phyloP scores from a whole-genome alignment of 345 rosid genomes.

The Sapria himalayana region DNA sequence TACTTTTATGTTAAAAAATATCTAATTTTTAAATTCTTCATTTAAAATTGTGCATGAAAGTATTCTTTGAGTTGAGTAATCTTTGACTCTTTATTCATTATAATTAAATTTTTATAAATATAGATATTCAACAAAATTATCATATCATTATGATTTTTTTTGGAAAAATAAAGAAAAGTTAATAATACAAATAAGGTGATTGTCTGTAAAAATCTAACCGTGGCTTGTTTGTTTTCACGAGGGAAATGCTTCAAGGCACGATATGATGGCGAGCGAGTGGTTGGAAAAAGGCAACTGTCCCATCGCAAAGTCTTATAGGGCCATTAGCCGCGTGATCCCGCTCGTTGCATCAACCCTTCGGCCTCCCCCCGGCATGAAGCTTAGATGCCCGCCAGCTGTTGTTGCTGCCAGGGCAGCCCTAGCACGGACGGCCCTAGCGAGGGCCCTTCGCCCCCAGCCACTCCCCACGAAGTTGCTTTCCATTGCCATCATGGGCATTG shows the following conservation, averaged over 20 bases:
- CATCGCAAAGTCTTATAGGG: slow-evolving; percentile 70
- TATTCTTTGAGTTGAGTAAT: too few species aligned
- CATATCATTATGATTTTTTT: too few species aligned
- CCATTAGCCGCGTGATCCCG: slow-evolving; percentile 50
- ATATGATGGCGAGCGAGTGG: slow-evolving; percentile 32
- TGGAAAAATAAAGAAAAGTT: too few species aligned
- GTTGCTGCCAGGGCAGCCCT: slow-evolving; percentile 77
- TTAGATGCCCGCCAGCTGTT: slow-evolving; percentile 60
- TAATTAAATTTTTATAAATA: too few species aligned
- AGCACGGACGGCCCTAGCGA: slow-evolving; percentile 51
- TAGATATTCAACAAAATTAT: too few species aligned
- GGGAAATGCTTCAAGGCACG: slow-evolving; percentile 33
- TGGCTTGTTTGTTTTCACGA: slow-evolving; percentile 20
- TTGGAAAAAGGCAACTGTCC: slow-evolving; percentile 66
- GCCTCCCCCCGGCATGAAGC: slow-evolving; percentile 42
- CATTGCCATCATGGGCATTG: slow-evolving; percentile 76
- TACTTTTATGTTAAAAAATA: too few species aligned
- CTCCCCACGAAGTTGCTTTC: slow-evolving; percentile 65
- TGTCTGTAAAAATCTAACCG: too few species aligned
- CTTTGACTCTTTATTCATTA: too few species aligned
- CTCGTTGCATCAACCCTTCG: slow-evolving; percentile 42
- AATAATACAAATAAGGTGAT: too few species aligned
- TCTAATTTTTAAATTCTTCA: too few species aligned
- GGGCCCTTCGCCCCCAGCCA: slow-evolving; percentile 64
- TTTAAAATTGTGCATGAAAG: too few species aligned